phyloP scores from a whole-genome alignment of 345 rosid genomes.

The Toxicodendron radicans region DNA sequence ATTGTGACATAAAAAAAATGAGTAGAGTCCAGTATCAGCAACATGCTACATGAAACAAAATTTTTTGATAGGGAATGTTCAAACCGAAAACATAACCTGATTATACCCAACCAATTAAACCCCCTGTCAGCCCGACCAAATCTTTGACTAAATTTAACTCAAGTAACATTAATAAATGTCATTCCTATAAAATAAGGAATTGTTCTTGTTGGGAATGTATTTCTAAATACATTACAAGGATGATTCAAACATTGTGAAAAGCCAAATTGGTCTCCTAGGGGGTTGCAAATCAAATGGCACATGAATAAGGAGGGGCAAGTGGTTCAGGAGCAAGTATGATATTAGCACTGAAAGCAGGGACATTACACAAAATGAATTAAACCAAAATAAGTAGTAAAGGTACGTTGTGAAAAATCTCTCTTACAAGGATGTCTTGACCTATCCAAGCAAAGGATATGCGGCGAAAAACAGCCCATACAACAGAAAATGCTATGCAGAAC shows the following conservation, averaged over 20 bases:
- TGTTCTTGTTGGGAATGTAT: not conserved
- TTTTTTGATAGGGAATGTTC: not conserved
- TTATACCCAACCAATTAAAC: too few species aligned
- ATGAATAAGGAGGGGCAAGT: not conserved
- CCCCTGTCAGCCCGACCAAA: too few species aligned
- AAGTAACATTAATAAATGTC: not conserved
- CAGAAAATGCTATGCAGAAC: conserved; percentile 90
- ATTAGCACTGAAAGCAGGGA: not conserved
- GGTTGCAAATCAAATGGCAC: not conserved
- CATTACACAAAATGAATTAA: not conserved
- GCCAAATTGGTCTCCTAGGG: not conserved
- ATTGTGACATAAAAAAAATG: not conserved
- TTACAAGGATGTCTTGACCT: conserved; percentile 99
- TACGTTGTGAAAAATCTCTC: conserved; percentile 22
- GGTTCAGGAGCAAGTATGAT: not conserved
- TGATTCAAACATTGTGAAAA: not conserved
- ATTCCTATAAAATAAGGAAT: not conserved
- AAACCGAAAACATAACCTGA: not conserved
- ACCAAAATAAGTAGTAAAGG: conserved; percentile 5
- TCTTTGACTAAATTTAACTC: not conserved
- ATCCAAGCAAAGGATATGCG: conserved; percentile 80
- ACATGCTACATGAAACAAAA: not conserved
- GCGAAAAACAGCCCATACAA: conserved; percentile 82
- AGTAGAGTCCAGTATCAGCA: not conserved
- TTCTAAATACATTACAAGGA: not conserved